Base-by-base conservation (phyloP, 352 stramenopile genomes). In the Thraustochytrium sp. region DNA sequence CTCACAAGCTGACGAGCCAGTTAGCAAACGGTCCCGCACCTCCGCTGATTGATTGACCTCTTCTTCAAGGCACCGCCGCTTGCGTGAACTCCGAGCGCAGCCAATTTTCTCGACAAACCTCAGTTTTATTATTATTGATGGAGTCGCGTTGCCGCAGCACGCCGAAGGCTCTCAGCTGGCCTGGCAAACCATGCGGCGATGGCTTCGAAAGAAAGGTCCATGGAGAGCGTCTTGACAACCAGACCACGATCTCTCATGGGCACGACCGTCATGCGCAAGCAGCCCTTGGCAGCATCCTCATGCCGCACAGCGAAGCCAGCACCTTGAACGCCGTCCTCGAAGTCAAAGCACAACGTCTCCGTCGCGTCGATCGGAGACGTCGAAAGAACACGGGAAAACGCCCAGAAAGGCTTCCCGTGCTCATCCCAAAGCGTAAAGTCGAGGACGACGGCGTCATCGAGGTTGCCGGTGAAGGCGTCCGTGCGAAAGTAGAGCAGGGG, bases 371-470 rank as follows among this genome's bases (percentile, higher is more conserved):
- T 44, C 21, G 31, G 0, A 1, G 26, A 18, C 3, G 34, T 36
- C 18, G 48, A 29, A 3, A 80, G 21, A 8, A 53, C 48, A 2
- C 68, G 68, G 8, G 68, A 72, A 63, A 80, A 61, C 16, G 68
- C 68, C 68, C 68, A 80, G 38, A 80, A 53, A 16, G 40, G 44
- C 49, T 80, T 44, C 9, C 68, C 21, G 49, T 80, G 68, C 49
- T 80, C 68, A 34, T 80, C 68, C 68, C 68, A 80, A 4, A 80
- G n/a, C 42, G 68, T 72, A 18, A 80, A 40, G 42, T 80, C 68
- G n/a, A 80, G 44, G 3, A 80, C 68, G 16, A 63, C 53, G 31
- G 63, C 13, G 26, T 72, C 51, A 5, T 44, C 53, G 11, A 80
- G 44, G 21, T 3, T 8, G n/a, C 48, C 48, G 13, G 68, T 48